Conservation (phyloP, 768 basidiomycete species). For the Tylopilus felleus region DNA sequence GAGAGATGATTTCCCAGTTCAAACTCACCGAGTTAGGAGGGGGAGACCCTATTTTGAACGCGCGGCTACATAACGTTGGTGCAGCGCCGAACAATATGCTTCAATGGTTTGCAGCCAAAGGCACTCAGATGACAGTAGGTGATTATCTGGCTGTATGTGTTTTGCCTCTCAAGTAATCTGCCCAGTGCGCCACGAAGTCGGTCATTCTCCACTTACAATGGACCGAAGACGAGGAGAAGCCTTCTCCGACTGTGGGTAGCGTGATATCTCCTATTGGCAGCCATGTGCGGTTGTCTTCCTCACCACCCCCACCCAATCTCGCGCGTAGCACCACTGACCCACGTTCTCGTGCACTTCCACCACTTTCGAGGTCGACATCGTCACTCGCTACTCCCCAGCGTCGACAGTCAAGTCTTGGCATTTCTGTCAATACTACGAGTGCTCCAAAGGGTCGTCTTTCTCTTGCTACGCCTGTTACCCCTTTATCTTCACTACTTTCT, state of each 20-base stretch:
- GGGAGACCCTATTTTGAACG: slow-evolving; percentile 59
- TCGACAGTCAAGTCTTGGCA: slow-evolving; percentile 28
- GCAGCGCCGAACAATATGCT: slow-evolving; percentile 83
- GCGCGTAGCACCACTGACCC: slow-evolving; percentile 20
- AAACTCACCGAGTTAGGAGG: slow-evolving; percentile 76
- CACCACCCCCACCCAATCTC: slow-evolving; percentile 26
- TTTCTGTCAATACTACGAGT: slow-evolving; percentile 33
- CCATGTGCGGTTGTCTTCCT: slow-evolving; percentile 25
- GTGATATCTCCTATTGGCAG: slow-evolving; percentile 26
- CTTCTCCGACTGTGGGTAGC: slow-evolving; percentile 12
- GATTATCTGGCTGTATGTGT: not conserved
- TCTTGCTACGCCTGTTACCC: slow-evolving; percentile 39
- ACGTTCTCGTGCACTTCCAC: slow-evolving; percentile 47
- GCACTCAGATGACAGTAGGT: slow-evolving; percentile 83
- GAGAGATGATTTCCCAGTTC: slow-evolving; percentile 93
- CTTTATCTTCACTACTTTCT: slow-evolving; percentile 31
- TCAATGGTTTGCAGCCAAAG: slow-evolving; percentile 93
- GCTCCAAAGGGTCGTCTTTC: slow-evolving; percentile 45
- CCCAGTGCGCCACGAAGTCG: slow-evolving; percentile 83
- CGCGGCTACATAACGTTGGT: slow-evolving; percentile 75
- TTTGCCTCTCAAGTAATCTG: not conserved
- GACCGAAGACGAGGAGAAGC: slow-evolving; percentile 58
- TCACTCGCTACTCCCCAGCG: slow-evolving; percentile 42
- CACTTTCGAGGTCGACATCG: slow-evolving; percentile 53
- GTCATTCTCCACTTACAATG: slow-evolving; percentile 83